Conservation (phyloP, 495 filamentous ascomycete species). For the Lasiosphaeria ovina region DNA sequence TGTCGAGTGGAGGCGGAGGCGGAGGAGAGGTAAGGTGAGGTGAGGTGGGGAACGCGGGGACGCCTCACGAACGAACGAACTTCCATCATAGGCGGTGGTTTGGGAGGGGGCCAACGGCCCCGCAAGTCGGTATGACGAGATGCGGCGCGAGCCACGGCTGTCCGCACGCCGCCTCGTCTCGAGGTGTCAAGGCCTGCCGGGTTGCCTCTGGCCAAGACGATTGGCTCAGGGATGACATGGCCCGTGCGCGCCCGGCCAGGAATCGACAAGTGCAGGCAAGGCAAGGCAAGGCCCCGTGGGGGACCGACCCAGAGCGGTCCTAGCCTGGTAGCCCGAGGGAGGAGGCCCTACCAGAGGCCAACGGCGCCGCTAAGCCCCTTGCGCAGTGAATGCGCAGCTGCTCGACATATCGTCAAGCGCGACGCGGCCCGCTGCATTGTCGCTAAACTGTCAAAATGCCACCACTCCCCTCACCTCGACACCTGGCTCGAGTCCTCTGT, state of each 20-base stretch:
- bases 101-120: neutral
- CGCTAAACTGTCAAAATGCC: conserved; percentile 1
- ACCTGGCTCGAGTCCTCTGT: neutral
- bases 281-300: neutral
- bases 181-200: neutral
- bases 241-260: neutral
- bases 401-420: neutral
- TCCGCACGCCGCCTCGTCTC: neutral
- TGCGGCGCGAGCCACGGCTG: neutral
- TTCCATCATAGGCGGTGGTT: too few relatives aligned
- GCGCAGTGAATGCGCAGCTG: conserved; percentile 14
- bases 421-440: neutral
- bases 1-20: too few relatives aligned
- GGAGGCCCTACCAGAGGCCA: neutral
- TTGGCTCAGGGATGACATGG: neutral
- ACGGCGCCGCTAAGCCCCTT: conserved; percentile 6
- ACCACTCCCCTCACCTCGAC: neutral
- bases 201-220: neutral
- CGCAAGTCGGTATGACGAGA: conserved; percentile 1
- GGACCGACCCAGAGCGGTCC: conserved; percentile 8
- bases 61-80: too few relatives aligned
- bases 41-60: too few relatives aligned
- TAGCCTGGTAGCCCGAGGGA: neutral
- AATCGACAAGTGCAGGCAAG: neutral
- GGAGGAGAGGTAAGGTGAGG: too few relatives aligned